Base-by-base conservation (phyloP, 768 basidiomycete genomes). In the Chiua virens region DNA sequence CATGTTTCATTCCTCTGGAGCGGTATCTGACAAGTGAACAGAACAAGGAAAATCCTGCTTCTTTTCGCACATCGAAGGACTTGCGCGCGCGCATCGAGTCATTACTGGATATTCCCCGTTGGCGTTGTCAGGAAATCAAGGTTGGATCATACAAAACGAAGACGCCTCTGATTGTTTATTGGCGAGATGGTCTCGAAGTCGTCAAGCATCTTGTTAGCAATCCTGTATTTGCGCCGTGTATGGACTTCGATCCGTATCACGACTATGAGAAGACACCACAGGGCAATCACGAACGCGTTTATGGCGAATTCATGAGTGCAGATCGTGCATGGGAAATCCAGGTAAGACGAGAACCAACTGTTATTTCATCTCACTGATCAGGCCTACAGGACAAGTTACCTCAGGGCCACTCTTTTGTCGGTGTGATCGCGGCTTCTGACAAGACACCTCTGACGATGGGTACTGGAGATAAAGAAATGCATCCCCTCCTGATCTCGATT, bases 361-460 rank as follows among this genome's bases (percentile, higher is more conserved):
- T 17, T 34, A 17, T 44, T 6, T 20, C 27, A 53, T 42, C 18
- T 8, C 42, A 17, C 45, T 20, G 8, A 22, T 28, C 30, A 55
- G 45, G 37, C 22, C 22, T 4, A 14, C 30, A 55, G 49, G 37
- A 30, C 28, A 8, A 13, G 5, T 25, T 55, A 38, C 64, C 59
- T 5, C 4, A 35, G 1, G 67, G 67, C 2, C 55, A 60, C 3
- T 68, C 67, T 0, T 49, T 74, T 35, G 47, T 71, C 3, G 67
- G 71, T 3, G 49, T 62, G 1, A 58, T 73, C n/a, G 46, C 56
- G 1, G 65, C 65, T 11, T 69, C 66, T 0, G 67, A 74, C 42
- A 74, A 74, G 41, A 71, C 69, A 8, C 63, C 62, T 36, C 56
- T 74, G 14, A 67, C 67, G 0, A 52, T 61, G 4, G 60, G 61